Conservation (phyloP, 192 early-diverging fungal species). For the Coemansia sp. region DNA sequence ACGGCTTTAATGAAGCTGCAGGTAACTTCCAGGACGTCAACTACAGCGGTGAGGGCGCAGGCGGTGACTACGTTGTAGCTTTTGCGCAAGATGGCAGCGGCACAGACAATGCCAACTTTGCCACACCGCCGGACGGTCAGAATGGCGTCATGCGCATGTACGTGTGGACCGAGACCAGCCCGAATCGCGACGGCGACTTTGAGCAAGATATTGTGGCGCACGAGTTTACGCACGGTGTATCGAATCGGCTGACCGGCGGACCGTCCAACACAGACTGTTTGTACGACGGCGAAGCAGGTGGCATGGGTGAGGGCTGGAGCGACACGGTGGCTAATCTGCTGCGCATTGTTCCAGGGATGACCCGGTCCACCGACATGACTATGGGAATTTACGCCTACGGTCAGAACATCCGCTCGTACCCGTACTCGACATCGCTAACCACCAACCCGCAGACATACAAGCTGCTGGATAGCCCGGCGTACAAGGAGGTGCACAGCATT, state of each 20-base stretch:
- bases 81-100: slow-evolving; percentile 89
- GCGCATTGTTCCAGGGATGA: slow-evolving; percentile 55
- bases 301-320: slow-evolving; percentile 96
- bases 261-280: slow-evolving; percentile 86
- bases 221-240: slow-evolving; percentile 91
- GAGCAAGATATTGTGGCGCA: slow-evolving; percentile 89
- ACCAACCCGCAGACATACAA: slow-evolving; percentile 82
- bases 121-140: slow-evolving; percentile 88
- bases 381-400: slow-evolving; percentile 81
- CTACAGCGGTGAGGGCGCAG: slow-evolving; percentile 71
- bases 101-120: slow-evolving; percentile 91
- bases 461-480: slow-evolving; percentile 72
- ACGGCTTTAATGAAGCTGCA: slow-evolving; percentile 86
- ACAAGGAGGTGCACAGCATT: slow-evolving; percentile 91
- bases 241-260: slow-evolving; percentile 86
- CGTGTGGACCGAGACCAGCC: slow-evolving; percentile 75
- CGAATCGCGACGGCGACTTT: slow-evolving; percentile 79
- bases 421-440: slow-evolving; percentile 72
- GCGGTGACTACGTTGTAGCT: slow-evolving; percentile 80
- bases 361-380: background rate
- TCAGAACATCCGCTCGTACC: slow-evolving; percentile 70
- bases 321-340: slow-evolving; percentile 86
- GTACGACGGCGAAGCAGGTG: slow-evolving; percentile 83
- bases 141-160: slow-evolving; percentile 92
- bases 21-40: slow-evolving; percentile 97